Conservation (phyloP, 177 flowering plant genomes). For the Tripterygium wilfordii region DNA sequence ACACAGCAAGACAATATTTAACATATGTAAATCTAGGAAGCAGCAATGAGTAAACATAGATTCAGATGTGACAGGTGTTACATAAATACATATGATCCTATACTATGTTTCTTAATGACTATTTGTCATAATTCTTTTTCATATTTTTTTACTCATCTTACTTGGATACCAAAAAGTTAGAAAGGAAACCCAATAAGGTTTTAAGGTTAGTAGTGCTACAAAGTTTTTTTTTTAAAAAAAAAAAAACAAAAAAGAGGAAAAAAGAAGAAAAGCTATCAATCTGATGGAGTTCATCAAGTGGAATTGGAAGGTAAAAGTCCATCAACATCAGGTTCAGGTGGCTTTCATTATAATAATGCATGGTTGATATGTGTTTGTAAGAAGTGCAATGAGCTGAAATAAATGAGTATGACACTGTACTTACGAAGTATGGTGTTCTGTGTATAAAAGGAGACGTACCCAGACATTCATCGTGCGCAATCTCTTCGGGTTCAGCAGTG, state of each 20-base stretch:
- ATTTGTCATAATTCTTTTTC: not conserved
- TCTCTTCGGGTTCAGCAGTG: no score
- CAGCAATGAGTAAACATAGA: no score
- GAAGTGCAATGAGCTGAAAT: no score
- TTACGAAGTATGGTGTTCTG: no score
- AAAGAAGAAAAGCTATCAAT: not conserved
- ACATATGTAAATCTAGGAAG: no score
- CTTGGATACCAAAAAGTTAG: conserved; percentile 1
- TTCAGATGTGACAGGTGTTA: no score
- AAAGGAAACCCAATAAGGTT: not conserved
- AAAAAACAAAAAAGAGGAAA: not conserved
- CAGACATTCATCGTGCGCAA: no score
- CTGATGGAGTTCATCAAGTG: not conserved
- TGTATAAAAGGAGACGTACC: no score
- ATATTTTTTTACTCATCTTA: conserved; percentile 1
- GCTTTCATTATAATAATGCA: not conserved
- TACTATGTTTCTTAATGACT: not conserved
- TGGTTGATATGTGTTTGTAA: conserved; percentile 45
- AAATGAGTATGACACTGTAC: no score
- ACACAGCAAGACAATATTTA: no score
- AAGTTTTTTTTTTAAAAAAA: no score
- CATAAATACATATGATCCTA: no score
- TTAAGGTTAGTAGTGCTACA: not conserved
- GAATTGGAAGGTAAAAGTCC: not conserved
- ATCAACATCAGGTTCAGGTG: not conserved